These are phyloP conservation scores for Aristolochia contorta DNA, from an alignment of 164 flowering plant species.

Conservation along the genomic window DNA sequence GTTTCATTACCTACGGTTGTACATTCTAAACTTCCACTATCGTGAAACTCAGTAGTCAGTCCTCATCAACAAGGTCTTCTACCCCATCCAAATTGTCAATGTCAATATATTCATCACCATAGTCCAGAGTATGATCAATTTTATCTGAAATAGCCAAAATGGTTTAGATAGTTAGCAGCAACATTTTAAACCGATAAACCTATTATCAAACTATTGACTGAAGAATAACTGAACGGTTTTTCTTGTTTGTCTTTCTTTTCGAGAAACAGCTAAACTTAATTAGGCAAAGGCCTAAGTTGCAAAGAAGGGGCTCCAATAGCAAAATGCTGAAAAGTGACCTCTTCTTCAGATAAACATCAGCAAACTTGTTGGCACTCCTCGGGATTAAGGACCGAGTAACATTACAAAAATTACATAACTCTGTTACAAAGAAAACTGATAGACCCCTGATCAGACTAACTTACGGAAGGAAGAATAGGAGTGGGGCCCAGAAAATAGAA, in stretches of 20 bases:
- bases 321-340: too few species aligned
- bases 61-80: constrained; percentile 20
- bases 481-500: too few species aligned
- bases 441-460: too few species aligned
- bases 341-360: too few species aligned
- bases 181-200: too few species aligned
- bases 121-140: constrained; percentile 21
- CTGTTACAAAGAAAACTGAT: too few species aligned
- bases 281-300: neutral
- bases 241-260: neutral
- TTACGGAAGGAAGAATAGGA: too few species aligned
- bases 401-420: too few species aligned
- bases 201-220: neutral
- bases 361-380: too few species aligned
- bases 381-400: too few species aligned
- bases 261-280: neutral
- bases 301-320: too few species aligned
- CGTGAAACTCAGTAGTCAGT: neutral
- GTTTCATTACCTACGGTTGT: neutral
- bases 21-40: neutral
- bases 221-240: neutral
- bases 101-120: constrained; percentile 39
- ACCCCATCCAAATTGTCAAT: constrained; percentile 62
- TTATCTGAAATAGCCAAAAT: constrained; percentile 6
- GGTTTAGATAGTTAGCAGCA: neutral